These are phyloP conservation scores for Baorangia bicolor DNA, from an alignment of 768 basidiomycete genomes.

Conservation along the genomic window DNA sequence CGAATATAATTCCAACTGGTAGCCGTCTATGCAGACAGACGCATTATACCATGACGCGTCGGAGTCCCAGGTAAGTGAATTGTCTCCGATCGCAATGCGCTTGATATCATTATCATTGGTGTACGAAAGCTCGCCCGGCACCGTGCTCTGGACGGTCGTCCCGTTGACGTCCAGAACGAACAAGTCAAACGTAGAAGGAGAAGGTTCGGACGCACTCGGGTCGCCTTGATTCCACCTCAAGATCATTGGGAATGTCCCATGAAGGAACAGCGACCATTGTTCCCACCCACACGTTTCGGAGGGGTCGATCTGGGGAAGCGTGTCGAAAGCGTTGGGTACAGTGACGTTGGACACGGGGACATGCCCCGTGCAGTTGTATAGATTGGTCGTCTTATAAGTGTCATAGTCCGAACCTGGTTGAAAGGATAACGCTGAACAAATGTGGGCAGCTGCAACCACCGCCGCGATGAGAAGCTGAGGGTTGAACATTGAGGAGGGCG, in stretches of 20 bases:
- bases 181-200: conserved; percentile 11
- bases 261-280: conserved; percentile 13
- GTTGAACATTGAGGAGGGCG: too few relatives aligned
- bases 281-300: conserved; percentile 9
- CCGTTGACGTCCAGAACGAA: conserved; percentile 6
- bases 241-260: conserved; percentile 12
- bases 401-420: conserved; percentile 16
- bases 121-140: neutral
- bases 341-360: conserved; percentile 13
- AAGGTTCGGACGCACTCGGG: neutral
- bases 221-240: conserved; percentile 15
- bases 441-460: neutral
- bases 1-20: conserved; percentile 4
- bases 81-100: conserved; percentile 5
- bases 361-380: conserved; percentile 19
- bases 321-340: conserved; percentile 11
- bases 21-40: conserved; percentile 6
- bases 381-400: conserved; percentile 7
- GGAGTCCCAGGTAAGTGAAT: conserved; percentile 11
- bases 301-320: conserved; percentile 13
- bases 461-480: neutral
- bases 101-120: neutral
- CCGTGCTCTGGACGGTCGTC: neutral
- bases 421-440: neutral
- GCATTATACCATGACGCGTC: conserved; percentile 14